Conservation (phyloP, 257 asterid species). For the Plantago major region DNA sequence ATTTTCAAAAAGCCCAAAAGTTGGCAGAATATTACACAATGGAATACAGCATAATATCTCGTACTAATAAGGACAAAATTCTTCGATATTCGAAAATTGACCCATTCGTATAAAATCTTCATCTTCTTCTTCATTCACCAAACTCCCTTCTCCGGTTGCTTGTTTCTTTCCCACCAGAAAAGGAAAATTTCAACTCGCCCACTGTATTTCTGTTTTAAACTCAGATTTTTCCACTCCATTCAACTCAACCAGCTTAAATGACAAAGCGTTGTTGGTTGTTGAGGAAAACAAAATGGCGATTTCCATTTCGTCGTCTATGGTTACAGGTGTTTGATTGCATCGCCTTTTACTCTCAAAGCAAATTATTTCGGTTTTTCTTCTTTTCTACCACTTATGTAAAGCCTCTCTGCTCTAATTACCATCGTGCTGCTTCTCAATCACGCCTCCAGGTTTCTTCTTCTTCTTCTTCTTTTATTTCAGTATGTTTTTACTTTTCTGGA, state of each 20-base stretch:
- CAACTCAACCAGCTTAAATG: conserved; percentile 19
- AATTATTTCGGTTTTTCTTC: conserved; percentile 32
- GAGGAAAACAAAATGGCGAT: conserved; percentile 40
- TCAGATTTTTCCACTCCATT: conserved; percentile 1
- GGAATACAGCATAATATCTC: neutral
- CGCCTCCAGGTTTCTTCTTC: conserved; percentile 42
- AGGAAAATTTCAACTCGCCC: neutral
- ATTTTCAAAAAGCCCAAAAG: too few relatives aligned
- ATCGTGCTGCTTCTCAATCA: conserved; percentile 22
- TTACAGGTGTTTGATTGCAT: conserved; percentile 29
- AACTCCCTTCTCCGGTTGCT: neutral
- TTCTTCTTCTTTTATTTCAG: neutral
- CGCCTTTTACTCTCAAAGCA: conserved; percentile 26
- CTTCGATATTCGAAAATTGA: neutral
- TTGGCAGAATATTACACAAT: too few relatives aligned
- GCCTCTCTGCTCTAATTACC: conserved; percentile 21
- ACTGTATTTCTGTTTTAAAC: neutral
- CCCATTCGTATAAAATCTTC: neutral
- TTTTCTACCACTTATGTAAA: conserved; percentile 21
- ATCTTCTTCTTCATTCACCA: neutral
- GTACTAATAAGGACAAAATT: neutral
- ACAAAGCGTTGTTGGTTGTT: conserved; percentile 11
- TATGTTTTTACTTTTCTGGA: conserved; percentile 6
- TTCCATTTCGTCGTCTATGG: conserved; percentile 33
- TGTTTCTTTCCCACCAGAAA: neutral